Percentiles rank a stretch among this genome's conserved stretches.
phyloP scores from a whole-genome alignment of 2,329 filamentous ascomycete genomes.

The Clonostachys byssicola region DNA sequence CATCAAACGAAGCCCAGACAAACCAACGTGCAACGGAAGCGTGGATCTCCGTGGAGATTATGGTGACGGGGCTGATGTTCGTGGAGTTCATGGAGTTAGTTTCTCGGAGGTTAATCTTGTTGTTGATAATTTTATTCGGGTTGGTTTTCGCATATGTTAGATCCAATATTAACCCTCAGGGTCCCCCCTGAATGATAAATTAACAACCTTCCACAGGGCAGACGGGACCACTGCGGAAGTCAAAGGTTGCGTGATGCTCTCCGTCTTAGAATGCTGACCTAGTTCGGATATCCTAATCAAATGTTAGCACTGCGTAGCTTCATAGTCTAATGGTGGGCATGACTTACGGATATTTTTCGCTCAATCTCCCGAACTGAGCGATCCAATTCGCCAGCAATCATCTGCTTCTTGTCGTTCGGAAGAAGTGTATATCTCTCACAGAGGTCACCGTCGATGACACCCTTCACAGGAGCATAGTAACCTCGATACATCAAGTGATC shows the following conservation, averaged over 20 bases:
- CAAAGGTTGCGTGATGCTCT: too few species aligned
- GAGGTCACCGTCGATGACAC: conserved; percentile 92
- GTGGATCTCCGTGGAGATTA: conserved; percentile 23
- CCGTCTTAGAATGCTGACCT: conserved; percentile 49
- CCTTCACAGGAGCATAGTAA: conserved; percentile 96
- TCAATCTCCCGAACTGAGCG: conserved; percentile 90
- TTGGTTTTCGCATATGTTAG: too few species aligned
- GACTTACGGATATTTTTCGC: conserved; percentile 76
- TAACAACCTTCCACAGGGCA: too few species aligned
- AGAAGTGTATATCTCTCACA: conserved; percentile 88
- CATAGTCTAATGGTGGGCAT: conserved; percentile 41
- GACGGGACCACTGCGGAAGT: too few species aligned
- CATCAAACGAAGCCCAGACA: conserved; percentile 40
- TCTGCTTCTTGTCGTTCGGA: conserved; percentile 84
- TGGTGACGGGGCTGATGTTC: conserved; percentile 8
- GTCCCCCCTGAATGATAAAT: too few species aligned
- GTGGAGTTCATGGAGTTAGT: not conserved
- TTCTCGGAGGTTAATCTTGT: not conserved
- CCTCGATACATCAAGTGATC: conserved; percentile 95
- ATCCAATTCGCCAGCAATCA: conserved; percentile 91
- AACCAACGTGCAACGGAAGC: conserved; percentile 18
- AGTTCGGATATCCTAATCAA: conserved; percentile 48
- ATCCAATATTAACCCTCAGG: too few species aligned
- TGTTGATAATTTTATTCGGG: too few species aligned
- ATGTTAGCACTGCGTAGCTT: conserved; percentile 21